Base-by-base conservation (phyloP, 2,329 filamentous ascomycete genomes). In the Cryphonectria parasitica region DNA sequence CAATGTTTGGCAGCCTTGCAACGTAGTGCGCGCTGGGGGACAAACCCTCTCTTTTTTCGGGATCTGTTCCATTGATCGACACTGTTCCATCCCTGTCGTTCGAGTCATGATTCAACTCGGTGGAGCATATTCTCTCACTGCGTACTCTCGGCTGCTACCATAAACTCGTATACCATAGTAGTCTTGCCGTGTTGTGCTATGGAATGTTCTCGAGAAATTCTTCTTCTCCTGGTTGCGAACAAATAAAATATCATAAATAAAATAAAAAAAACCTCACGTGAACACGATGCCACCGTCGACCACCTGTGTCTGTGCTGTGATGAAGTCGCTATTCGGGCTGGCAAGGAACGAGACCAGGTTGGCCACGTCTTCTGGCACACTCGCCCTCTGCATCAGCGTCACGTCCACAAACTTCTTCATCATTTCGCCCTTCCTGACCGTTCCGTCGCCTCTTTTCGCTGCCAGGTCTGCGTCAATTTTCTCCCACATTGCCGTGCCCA, bases 401-500 rank as follows among this genome's bases (percentile, higher is more conserved):
- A 87, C 84, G 0, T 82, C 75, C 0, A 80, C 84, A 72, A 86
- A 87, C 75, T 87, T 87, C 76, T 85, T 84, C 69, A 90, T 86
- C 19, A 83, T 86, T 34, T 71, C 72, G 7, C 73, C 73, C 60
- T 66, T 67, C 52, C 28, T 69, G 52, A 74, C 19, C 17, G 86
- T 86, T 74, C 84, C 86, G 74, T 82, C 79, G 0, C 81, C 79
- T 0, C 86, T 88, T 69, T 83, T 82, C 76, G 86, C 83, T 0
- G 84, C 87, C 43, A 91, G 73, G 70, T 86, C 85, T 73, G 87
- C 85, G 72, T 92, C 90, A 68, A 92, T 91, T 2, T 88, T 76
- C 62, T 91, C 89, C 90, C 90, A 92, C 89, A 92, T 92, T 0
- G 83, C 81, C 0, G 89, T 91, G 0, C 86, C 88, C 0, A 92